A percentile compares a stretch with the other conserved stretches of the same genome.
Evolutionary conservation across 2,329 filamentous ascomycete genomes (phyloP).

Genomic region (Colletotrichum somersetense): DNA sequence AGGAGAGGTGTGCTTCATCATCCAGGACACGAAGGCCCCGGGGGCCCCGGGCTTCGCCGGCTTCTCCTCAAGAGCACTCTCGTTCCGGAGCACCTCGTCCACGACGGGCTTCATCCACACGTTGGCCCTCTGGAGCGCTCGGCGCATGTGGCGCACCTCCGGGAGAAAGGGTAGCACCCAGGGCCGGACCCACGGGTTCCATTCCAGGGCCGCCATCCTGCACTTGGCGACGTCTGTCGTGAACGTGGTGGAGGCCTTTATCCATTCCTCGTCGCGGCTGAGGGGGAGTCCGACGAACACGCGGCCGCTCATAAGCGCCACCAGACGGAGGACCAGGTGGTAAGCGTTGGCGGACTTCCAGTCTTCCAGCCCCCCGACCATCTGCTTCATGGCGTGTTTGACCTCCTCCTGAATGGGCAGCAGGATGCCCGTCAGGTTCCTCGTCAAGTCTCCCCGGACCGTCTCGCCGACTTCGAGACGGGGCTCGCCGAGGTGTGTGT

Average conservation of each 20-base stretch:
- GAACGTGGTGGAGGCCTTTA: constrained; percentile 47
- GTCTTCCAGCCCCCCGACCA: constrained; percentile 18
- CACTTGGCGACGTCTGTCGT: constrained; percentile 42
- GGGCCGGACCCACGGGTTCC: constrained; percentile 28
- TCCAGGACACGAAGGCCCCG: constrained; percentile 55
- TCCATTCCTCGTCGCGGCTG: constrained; percentile 48
- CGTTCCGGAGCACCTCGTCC: constrained; percentile 8
- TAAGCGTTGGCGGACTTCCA: constrained; percentile 45
- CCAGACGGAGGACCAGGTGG: constrained; percentile 45
- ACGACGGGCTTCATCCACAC: constrained; percentile 34
- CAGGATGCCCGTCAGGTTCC: constrained; percentile 10
- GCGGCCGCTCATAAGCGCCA: constrained; percentile 47
- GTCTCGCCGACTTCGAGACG: constrained; percentile 9
- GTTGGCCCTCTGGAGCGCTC: constrained; percentile 17
- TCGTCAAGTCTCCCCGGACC: constrained; percentile 36
- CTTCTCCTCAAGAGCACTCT: constrained; percentile 22
- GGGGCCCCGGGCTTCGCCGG: constrained; percentile 49
- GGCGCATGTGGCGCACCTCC: constrained; percentile 21
- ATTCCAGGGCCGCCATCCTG: constrained; percentile 13
- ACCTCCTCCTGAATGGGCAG: constrained; percentile 38
- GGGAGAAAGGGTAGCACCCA: constrained; percentile 23
- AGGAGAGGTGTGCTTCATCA: constrained; percentile 50
- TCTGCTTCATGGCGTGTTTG: constrained; percentile 22
- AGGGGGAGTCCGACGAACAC: constrained; percentile 49
- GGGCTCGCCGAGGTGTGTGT: constrained; percentile 38